Evolutionary conservation across 192 early-diverging fungal species (phyloP).

Genomic region (Coemansia sp.): DNA sequence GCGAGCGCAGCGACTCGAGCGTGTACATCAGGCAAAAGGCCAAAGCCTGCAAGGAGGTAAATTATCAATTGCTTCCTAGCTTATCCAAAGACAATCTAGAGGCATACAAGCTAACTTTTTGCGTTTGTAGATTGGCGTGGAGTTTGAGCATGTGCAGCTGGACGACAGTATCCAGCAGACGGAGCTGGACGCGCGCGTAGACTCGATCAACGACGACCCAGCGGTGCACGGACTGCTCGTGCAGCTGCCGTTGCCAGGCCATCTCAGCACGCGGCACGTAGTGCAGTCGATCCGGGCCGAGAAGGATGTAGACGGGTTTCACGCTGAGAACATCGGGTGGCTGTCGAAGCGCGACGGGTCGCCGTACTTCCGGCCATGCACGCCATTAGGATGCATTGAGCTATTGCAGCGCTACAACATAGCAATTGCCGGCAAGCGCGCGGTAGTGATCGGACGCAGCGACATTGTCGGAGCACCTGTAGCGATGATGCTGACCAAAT

Average conservation of each 20-base stretch:
- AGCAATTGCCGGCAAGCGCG: conserved; percentile 76
- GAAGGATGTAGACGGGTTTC: conserved; percentile 99
- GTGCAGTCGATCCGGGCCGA: conserved; percentile 80
- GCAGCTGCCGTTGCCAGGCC: conserved; percentile 89
- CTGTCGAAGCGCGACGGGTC: conserved; percentile 76
- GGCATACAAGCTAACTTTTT: neutral
- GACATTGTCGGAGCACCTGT: conserved; percentile 93
- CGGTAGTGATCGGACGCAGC: conserved; percentile 95
- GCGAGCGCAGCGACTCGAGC: conserved; percentile 88
- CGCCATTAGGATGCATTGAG: conserved; percentile 92
- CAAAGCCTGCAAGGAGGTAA: conserved; percentile 77
- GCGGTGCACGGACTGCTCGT: conserved; percentile 92
- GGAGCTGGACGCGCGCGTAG: conserved; percentile 67
- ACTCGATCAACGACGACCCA: conserved; percentile 75
- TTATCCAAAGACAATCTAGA: no score
- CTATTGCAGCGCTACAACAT: conserved; percentile 73
- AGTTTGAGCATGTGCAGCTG: conserved; percentile 70
- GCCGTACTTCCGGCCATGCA: conserved; percentile 92
- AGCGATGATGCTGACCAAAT: conserved; percentile 73
- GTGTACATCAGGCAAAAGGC: conserved; percentile 93
- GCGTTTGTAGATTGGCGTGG: conserved; percentile 67
- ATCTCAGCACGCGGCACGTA: conserved; percentile 78
- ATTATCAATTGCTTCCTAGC: no score
- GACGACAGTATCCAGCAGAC: conserved; percentile 64
- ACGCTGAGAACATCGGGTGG: conserved; percentile 89